Evolutionary conservation across 2,329 filamentous ascomycete species (phyloP).

Genomic region (Botrytis byssoidea): DNA sequence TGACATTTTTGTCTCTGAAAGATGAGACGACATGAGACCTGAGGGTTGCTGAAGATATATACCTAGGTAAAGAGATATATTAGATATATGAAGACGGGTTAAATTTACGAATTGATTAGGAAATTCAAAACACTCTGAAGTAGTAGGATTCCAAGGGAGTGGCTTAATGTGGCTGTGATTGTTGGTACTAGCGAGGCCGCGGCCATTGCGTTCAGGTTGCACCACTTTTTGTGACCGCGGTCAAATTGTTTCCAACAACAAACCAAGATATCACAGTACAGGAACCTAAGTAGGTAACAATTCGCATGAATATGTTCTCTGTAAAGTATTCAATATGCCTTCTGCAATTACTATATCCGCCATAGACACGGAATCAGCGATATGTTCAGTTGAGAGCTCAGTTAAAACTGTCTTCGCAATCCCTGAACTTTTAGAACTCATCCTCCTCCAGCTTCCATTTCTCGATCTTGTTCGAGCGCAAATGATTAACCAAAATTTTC

Average conservation of each 20-base stretch:
- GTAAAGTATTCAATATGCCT: background rate
- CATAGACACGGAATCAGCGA: background rate
- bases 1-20: background rate
- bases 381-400: background rate
- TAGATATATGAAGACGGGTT: background rate
- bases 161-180: constrained; percentile 8
- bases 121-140: background rate
- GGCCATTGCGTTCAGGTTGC: background rate
- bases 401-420: constrained; percentile 14
- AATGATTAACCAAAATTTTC: constrained; percentile 1
- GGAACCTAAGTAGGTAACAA: background rate
- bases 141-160: background rate
- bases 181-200: background rate
- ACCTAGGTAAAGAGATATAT: background rate
- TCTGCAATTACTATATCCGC: background rate
- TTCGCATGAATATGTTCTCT: background rate
- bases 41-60: background rate
- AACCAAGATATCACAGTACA: background rate
- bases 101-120: background rate
- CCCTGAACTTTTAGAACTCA: constrained; percentile 17
- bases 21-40: background rate
- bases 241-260: constrained; percentile 5
- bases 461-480: constrained; percentile 20
- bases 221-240: background rate
- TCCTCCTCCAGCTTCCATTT: constrained; percentile 16